Evolutionary conservation across 371 early-diverging fungal species (phyloP), one percentile per base, ranked within the genome.

Genomic region (Actinomucor elegans): DNA sequence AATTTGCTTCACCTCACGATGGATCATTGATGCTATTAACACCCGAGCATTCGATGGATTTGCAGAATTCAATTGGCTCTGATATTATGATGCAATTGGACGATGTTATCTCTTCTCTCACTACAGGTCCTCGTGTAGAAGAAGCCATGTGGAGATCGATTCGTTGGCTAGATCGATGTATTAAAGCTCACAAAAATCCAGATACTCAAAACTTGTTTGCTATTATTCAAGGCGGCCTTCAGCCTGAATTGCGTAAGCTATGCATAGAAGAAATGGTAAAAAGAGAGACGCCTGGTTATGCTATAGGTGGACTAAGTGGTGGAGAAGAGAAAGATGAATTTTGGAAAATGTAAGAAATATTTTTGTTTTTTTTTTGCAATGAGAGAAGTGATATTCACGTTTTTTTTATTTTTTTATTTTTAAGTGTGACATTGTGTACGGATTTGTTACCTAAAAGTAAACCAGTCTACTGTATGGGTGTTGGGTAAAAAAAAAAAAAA

Each of bases 41-140:
- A 15, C 97, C 98, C 0, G 97, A 98, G 60, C 87, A 94, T 59
- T 93, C 94, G 12, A 95, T 97, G 69, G 77, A 81, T 4, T 77
- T 96, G 59, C 98, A 98, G 66, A 94, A 92, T 71, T 80, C 85
- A 14, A 92, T 98, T 58, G 96, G 95, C 20, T 92, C 96, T 1
- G 98, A 96, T 71, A 96, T 98, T 37, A 94, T 97, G 78, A 97
- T 98, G 97, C 98, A 97, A 67, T 70, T 98, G 46, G 98, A 98
- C 67, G 96, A 98, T 71, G 97, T 98, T 8, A 94, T 96, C 2
- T 90, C 94, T 15, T 92, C 96, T 12, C 69, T 93, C 48, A 85
- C 88, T 5, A 81, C 86, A 4, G 89, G 93, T 4, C 83, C 89
- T 4, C 83, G 92, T 52, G 90, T 95, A 8, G 94, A 93, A 66